Base-by-base conservation (phyloP, 352 stramenopile species). In the Pythium grandisporangium region DNA sequence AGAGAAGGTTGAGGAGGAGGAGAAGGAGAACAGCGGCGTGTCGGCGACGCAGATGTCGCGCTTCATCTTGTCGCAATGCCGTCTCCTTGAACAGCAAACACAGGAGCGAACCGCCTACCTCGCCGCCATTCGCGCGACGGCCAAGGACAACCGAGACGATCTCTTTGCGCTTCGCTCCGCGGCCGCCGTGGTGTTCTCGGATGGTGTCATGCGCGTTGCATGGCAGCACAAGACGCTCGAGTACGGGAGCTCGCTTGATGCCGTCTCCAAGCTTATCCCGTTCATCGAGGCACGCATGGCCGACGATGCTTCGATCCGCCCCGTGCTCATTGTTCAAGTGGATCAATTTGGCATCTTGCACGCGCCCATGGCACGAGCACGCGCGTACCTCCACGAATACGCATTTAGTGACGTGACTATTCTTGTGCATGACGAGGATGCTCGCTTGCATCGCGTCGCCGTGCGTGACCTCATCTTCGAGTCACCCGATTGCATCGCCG, bases 291-390 rank as follows among this genome's bases (percentile, higher is more conserved):
- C 23, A 14, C 17, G 46, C 44, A 29, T 47, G 26, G 45, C 45
- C 2, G 23, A 24, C 19, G 37, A 55, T 7, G 22, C 6, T 1
- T 46, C 43, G 1, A 37, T 43, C 10, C 39, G 20, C 4, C 65
- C 78, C 4, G 34, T 77, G 29, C 58, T 84, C 20, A 50, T 94
- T 23, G 54, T 89, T 12, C 78, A 93, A 37, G 79, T 82, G 37
- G 86, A 96, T 66, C 82, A 95, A 51, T 94, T 90, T 50, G 86
- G 83, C 20, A 78, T 96, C 22, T 58, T 82, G 5, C 83, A 95
- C 58, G 67, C 78, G 8, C 86, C 83, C 1, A 93, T 90, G 48
- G 86, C 82, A 6, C 63, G 67, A 20, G 86, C 73, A 14, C 70
- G 86, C 17, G 74, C 81, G 10, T 95, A 92, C 57, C 70, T 96